These are phyloP conservation scores for Termitomyces sp. DNA, from an alignment of 768 basidiomycete genomes.

Conservation along the genomic window DNA sequence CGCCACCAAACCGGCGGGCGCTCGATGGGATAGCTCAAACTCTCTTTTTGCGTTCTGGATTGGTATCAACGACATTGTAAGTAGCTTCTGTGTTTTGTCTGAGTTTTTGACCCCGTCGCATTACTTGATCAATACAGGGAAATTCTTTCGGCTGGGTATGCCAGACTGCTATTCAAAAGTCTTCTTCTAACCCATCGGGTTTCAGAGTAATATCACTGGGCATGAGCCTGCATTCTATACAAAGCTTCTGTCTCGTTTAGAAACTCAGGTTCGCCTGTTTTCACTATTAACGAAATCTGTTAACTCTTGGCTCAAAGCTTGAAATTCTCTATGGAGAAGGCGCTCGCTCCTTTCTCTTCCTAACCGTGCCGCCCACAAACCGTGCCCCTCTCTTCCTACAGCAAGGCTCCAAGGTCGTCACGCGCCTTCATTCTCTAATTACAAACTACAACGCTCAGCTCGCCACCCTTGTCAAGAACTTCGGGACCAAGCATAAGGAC, in stretches of 20 bases:
- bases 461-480: constrained; percentile 30
- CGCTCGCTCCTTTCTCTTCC: constrained; percentile 56
- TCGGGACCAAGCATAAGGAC: constrained; percentile 35
- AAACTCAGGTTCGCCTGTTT: constrained; percentile 23
- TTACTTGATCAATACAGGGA: constrained; percentile 27
- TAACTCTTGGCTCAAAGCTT: constrained; percentile 25
- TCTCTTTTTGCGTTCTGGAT: constrained; percentile 59
- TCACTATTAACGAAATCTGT: background rate
- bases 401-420: constrained; percentile 33
- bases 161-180: background rate
- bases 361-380: constrained; percentile 58
- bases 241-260: constrained; percentile 28
- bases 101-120: background rate
- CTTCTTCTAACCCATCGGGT: background rate
- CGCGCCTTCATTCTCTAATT: constrained; percentile 30
- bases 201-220: constrained; percentile 31
- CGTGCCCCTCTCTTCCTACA: constrained; percentile 42
- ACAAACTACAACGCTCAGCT: constrained; percentile 50
- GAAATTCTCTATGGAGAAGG: constrained; percentile 44
- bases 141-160: constrained; percentile 45
- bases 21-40: constrained; percentile 47
- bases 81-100: constrained; percentile 10
- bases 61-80: constrained; percentile 59
- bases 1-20: constrained; percentile 36
- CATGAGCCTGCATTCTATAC: constrained; percentile 27